phyloP scores from a whole-genome alignment of 177 flowering plant genomes.

The Telopea speciosissima region DNA sequence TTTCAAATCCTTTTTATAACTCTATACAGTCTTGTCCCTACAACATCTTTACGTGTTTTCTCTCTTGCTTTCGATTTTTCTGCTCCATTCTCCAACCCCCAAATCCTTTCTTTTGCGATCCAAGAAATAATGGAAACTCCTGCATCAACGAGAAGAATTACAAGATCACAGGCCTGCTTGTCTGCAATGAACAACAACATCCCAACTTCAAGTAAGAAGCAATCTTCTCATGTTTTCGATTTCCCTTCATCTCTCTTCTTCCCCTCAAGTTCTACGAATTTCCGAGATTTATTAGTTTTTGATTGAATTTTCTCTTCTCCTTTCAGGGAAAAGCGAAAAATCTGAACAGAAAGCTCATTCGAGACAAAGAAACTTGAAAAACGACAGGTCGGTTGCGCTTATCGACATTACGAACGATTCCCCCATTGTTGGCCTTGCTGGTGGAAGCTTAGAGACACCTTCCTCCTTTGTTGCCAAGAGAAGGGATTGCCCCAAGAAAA shows the following conservation, averaged over 20 bases:
- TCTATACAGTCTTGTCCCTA: not conserved
- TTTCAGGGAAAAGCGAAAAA: not conserved
- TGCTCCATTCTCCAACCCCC: not conserved
- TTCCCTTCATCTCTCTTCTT: not conserved
- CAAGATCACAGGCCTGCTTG: not conserved
- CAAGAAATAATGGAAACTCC: not conserved
- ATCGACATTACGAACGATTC: not conserved
- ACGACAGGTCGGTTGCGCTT: not conserved
- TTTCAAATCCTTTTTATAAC: not conserved
- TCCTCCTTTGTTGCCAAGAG: constrained; percentile 8
- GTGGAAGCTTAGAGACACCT: not conserved
- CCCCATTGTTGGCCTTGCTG: constrained; percentile 1
- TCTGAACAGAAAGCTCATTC: not conserved
- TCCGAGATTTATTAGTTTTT: too few relatives aligned
- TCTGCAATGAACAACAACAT: not conserved
- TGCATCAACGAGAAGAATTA: constrained; percentile 23
- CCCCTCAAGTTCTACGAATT: too few relatives aligned
- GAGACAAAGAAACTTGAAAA: not conserved
- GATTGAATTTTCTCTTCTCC: not conserved
- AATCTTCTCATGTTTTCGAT: not conserved
- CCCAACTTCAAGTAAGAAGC: not conserved
- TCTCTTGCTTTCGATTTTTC: not conserved
- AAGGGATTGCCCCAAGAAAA: not conserved
- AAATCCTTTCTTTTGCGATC: not conserved
- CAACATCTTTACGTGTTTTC: not conserved